Conservation (phyloP, 805 yeast genomes). For the Wickerhamomyces canadensis region DNA sequence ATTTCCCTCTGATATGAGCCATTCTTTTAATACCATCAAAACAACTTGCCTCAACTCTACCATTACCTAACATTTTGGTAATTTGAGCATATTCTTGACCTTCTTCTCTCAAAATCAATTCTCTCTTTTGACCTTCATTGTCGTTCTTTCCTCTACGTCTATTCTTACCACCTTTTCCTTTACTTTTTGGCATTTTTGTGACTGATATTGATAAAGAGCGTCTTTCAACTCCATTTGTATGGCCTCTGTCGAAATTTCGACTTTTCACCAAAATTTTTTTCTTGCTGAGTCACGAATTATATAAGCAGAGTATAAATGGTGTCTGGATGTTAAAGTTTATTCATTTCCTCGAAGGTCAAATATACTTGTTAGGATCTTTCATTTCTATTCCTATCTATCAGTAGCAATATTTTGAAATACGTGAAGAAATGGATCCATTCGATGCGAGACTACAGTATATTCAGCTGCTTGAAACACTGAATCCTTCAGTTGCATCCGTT, state of each 20-base stretch:
- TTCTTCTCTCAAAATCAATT: conserved; percentile 84
- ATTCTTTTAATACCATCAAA: conserved; percentile 91
- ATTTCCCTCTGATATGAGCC: conserved; percentile 98
- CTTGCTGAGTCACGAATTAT: too few species aligned
- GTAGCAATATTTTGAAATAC: too few species aligned
- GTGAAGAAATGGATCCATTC: conserved; percentile 68
- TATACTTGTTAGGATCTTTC: neutral
- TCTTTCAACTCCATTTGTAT: too few species aligned
- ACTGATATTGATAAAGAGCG: too few species aligned
- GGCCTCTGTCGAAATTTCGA: neutral
- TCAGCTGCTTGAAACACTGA: conserved; percentile 56
- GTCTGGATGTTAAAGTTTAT: neutral
- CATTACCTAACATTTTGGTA: conserved; percentile 96
- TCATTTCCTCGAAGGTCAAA: neutral
- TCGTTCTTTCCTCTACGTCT: conserved; percentile 98
- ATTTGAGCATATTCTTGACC: conserved; percentile 99
- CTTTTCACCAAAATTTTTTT: too few species aligned
- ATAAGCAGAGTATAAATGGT: too few species aligned
- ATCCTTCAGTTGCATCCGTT: conserved; percentile 54
- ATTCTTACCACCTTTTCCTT: conserved; percentile 81
- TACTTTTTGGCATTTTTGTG: conserved; percentile 64
- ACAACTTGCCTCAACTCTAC: conserved; percentile 92
- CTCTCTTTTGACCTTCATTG: conserved; percentile 88
- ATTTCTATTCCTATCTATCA: too few species aligned
- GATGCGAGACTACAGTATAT: conserved; percentile 77